phyloP scores from a whole-genome alignment of 148 eudicot species.

The Chenopodium quinoa region DNA sequence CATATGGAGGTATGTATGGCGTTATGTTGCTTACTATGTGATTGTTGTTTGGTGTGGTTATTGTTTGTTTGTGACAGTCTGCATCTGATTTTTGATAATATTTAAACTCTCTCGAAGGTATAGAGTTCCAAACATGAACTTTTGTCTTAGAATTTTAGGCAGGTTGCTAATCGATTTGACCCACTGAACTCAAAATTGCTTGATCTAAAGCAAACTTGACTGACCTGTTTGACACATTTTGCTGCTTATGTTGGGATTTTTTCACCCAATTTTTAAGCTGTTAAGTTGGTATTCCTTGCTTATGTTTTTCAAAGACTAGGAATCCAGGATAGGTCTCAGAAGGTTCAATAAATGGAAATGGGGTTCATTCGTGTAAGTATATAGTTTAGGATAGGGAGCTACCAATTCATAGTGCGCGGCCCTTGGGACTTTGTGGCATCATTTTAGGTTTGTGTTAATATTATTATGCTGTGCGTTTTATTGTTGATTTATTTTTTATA shows the following conservation, averaged over 20 bases:
- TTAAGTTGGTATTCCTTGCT: background rate
- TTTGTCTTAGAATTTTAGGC: background rate
- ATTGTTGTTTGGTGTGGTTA: conserved; percentile 12
- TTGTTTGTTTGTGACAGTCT: background rate
- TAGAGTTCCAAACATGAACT: background rate
- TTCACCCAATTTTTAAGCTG: background rate
- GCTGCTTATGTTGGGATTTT: background rate
- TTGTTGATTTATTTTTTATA: background rate
- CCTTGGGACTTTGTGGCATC: background rate
- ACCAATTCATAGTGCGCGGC: background rate
- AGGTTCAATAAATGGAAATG: background rate
- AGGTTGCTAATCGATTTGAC: background rate
- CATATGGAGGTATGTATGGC: conserved; percentile 72
- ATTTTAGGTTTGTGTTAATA: background rate
- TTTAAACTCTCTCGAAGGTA: background rate
- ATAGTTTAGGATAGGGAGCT: background rate
- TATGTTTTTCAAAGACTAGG: background rate
- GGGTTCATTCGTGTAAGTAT: background rate
- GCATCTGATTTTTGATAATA: background rate
- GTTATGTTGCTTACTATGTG: background rate
- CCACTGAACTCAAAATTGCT: background rate
- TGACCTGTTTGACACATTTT: background rate
- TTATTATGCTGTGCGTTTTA: background rate
- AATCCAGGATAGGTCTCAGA: background rate
- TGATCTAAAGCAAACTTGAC: background rate